phyloP scores from a whole-genome alignment of 1,284 basidiomycete genomes.

The Meira miltonrushii region DNA sequence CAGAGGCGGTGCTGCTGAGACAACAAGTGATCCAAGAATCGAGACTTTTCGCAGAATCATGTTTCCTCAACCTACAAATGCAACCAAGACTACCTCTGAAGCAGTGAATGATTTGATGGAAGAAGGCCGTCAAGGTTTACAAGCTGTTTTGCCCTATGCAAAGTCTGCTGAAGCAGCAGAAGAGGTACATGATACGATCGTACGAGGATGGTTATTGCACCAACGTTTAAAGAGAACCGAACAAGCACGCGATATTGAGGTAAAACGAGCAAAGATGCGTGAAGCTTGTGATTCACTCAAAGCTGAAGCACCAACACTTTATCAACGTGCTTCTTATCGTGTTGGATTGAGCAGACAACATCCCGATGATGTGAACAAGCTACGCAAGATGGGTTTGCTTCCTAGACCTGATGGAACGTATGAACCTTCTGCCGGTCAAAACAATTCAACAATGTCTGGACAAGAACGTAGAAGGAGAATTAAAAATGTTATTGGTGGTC shows the following conservation, averaged over 20 bases:
- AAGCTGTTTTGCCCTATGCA: constrained; percentile 14
- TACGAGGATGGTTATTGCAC: constrained; percentile 81
- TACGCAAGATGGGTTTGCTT: constrained; percentile 36
- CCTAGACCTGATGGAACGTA: constrained; percentile 17
- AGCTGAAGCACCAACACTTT: constrained; percentile 22
- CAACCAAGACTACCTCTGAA: constrained; percentile 13
- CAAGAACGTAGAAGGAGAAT: constrained; percentile 30
- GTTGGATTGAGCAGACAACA: constrained; percentile 39
- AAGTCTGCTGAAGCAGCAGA: background rate
- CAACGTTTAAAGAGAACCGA: constrained; percentile 66
- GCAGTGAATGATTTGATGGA: too few species aligned
- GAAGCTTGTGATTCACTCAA: constrained; percentile 37
- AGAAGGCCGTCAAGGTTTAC: background rate
- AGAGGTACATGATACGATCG: constrained; percentile 92
- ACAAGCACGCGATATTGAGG: constrained; percentile 23
- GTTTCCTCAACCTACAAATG: constrained; percentile 30
- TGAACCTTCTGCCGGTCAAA: background rate
- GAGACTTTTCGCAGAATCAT: constrained; percentile 44
- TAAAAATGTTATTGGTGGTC: constrained; percentile 27
- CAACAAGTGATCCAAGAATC: constrained; percentile 25
- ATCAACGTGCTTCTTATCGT: constrained; percentile 35
- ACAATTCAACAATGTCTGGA: constrained; percentile 14
- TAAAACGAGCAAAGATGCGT: constrained; percentile 33
- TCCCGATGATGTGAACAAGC: constrained; percentile 37
- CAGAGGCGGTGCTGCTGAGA: constrained; percentile 32